Percentiles rank a stretch among this genome's conserved stretches.
Evolutionary conservation across 176 grass and related monocot genomes (phyloP).

Genomic region (Bonia amplexicaulis): DNA sequence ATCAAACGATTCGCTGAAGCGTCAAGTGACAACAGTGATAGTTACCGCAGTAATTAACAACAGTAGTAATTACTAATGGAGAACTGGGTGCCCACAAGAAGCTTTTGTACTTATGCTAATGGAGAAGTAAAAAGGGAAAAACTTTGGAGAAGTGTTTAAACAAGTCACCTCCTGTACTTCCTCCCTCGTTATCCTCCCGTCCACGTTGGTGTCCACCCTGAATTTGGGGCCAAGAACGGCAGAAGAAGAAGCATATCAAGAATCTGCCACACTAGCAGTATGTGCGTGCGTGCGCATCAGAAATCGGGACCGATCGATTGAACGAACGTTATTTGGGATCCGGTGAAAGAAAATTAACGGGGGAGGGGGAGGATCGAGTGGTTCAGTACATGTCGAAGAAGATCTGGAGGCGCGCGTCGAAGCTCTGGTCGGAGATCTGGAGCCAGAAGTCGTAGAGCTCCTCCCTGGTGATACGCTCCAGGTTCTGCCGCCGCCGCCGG

Average conservation of each 20-base stretch:
- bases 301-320: not conserved
- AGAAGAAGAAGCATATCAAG: conserved; percentile 12
- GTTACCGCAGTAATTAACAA: not conserved
- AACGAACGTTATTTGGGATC: conserved; percentile 19
- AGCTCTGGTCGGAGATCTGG: conserved; percentile 97
- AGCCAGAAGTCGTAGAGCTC: conserved; percentile 99
- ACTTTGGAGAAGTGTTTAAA: conserved; percentile 23
- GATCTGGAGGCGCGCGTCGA: conserved; percentile 99
- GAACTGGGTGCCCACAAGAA: conserved; percentile 16
- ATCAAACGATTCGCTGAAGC: not conserved
- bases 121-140: not conserved
- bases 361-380: not conserved
- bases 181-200: conserved; percentile 95
- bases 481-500: conserved; percentile 58
- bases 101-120: conserved; percentile 17
- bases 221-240: conserved; percentile 39
- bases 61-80: not conserved
- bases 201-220: conserved; percentile 99
- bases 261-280: not conserved
- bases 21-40: conserved; percentile 16
- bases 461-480: conserved; percentile 88
- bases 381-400: conserved; percentile 96
- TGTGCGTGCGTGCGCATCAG: not conserved
- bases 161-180: conserved; percentile 96
- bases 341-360: not conserved